Evolutionary conservation across 495 filamentous ascomycete species (phyloP).

Genomic region (Penicillium turbatum): DNA sequence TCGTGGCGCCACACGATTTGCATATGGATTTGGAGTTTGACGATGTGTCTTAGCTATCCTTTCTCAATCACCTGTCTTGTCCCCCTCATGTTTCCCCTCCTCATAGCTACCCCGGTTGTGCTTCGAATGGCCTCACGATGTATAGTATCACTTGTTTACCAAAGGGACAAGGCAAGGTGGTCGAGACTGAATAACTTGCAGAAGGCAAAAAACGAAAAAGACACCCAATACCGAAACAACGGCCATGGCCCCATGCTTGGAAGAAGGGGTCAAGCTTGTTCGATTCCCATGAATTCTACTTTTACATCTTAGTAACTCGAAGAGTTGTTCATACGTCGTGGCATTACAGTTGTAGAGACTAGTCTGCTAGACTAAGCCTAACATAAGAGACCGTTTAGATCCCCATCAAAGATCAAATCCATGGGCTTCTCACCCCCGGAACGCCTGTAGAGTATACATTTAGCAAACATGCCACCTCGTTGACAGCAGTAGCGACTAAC

Average conservation of each 20-base stretch:
- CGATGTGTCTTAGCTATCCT: conserved; percentile 12
- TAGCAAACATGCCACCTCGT: conserved; percentile 2
- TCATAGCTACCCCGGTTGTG: conserved; percentile 3
- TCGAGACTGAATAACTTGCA: background rate
- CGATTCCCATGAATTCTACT: conserved; percentile 36
- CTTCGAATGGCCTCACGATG: conserved; percentile 11
- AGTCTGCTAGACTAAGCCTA: background rate
- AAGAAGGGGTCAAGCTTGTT: conserved; percentile 25
- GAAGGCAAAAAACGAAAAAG: conserved; percentile 2
- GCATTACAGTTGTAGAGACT: background rate
- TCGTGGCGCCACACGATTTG: conserved; percentile 17
- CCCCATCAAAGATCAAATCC: conserved; percentile 4
- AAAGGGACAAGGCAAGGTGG: conserved; percentile 1
- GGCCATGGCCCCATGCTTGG: conserved; percentile 11
- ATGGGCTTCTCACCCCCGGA: conserved; percentile 2
- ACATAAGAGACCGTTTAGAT: background rate
- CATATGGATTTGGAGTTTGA: conserved; percentile 28
- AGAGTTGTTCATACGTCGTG: background rate
- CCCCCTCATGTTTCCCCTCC: conserved; percentile 1
- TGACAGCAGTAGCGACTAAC: conserved; percentile 54
- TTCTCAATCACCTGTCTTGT: conserved; percentile 10
- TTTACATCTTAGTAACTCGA: conserved; percentile 3
- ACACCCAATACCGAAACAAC: conserved; percentile 13
- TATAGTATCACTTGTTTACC: conserved; percentile 18
- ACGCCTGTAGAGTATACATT: conserved; percentile 8